Evolutionary conservation across 1,284 basidiomycete species (phyloP), one percentile per base, ranked within the genome.

Genomic region (Agroathelia rolfsii): DNA sequence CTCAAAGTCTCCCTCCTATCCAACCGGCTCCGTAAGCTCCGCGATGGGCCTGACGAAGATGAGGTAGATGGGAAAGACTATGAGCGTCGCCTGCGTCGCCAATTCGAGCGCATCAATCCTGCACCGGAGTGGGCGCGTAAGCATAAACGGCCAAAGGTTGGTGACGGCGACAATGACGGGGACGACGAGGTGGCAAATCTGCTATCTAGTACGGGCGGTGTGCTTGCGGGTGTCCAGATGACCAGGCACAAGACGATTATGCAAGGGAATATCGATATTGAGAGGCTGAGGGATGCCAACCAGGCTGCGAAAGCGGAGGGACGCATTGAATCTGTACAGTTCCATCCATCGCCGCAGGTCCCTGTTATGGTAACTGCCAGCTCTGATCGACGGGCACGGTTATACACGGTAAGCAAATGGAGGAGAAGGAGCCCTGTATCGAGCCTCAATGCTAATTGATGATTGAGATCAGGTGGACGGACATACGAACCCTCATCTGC

Each of bases 401-500:
- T 98, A 33, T 97, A 90, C 65, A 90, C 89, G 54, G 87, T 90
- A 55, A 49, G 79, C n/a, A n/a, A n/a, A n/a, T n/a, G n/a, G n/a
- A n/a, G n/a, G n/a, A n/a, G n/a, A n/a, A n/a, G n/a, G n/a, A n/a
- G n/a, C n/a, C n/a, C n/a, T n/a, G n/a, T n/a, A n/a, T n/a, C n/a
- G n/a, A n/a, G n/a, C n/a, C n/a, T n/a, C n/a, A n/a, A n/a, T n/a
- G n/a, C n/a, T n/a, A n/a, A n/a, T n/a, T n/a, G n/a, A n/a, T n/a
- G n/a, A n/a, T n/a, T n/a, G n/a, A n/a, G n/a, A n/a, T 8, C 48
- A 93, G 86, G 70, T 96, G 39, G 93, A 98, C 52, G 94, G 94
- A 4, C 80, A 90, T 44, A 83, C 85, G 19, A 94, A 92, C 44
- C 84, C 89, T 0, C 76, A 93, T n/a, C 66, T 97, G 1, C 81